Evolutionary conservation across 179 eudicot species (phyloP).

Genomic region (Spergularia azorica): DNA sequence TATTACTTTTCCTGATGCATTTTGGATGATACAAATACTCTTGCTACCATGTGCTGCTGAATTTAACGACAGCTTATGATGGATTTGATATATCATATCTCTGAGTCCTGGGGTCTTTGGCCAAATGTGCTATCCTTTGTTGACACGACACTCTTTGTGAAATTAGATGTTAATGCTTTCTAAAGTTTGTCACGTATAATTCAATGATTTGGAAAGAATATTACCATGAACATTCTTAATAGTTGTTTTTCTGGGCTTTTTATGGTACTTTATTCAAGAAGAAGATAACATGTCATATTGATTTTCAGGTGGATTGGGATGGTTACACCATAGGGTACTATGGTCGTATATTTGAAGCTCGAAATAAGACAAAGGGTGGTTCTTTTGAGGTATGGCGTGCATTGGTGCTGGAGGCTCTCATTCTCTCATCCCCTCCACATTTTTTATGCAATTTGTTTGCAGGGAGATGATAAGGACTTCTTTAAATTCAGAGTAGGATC

Average conservation of each 20-base stretch:
- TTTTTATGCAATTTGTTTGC: conserved; percentile 24
- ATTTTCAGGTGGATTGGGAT: conserved; percentile 91
- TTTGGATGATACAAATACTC: background rate
- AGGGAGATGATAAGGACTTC: conserved; percentile 90
- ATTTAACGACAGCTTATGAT: background rate
- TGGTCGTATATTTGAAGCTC: conserved; percentile 98
- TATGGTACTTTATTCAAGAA: background rate
- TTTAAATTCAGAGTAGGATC: conserved; percentile 85
- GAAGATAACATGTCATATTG: conserved; percentile 1
- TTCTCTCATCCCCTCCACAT: background rate
- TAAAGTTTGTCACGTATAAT: background rate
- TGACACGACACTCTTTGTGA: background rate
- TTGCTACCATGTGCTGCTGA: background rate
- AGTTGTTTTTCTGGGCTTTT: background rate
- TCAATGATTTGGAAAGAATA: background rate
- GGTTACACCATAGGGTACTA: conserved; percentile 98
- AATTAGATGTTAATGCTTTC: background rate
- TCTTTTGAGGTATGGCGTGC: conserved; percentile 75
- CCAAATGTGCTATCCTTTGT: background rate
- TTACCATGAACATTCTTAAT: background rate
- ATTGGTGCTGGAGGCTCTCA: conserved; percentile 4
- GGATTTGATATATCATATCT: background rate
- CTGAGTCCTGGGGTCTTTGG: background rate
- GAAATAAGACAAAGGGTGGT: conserved; percentile 98
- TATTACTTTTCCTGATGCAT: background rate